Conservation (phyloP, 2,329 filamentous ascomycete species). For the Alternaria triticimaculans region DNA sequence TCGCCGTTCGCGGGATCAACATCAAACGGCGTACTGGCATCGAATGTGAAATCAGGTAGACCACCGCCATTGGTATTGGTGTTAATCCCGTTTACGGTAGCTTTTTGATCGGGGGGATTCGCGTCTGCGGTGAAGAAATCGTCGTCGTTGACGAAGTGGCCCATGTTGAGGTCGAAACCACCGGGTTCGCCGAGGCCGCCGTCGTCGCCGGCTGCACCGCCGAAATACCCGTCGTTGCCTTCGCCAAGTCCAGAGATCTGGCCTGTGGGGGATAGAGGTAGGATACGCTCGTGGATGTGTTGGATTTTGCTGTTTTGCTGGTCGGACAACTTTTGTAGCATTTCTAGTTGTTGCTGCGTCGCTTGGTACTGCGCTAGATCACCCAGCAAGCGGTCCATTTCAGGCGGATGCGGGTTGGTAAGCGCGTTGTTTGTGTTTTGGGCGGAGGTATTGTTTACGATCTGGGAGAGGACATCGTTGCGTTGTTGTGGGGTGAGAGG, state of each 20-base stretch:
- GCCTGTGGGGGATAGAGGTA: constrained; percentile 81
- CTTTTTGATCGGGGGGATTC: not conserved
- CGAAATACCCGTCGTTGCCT: constrained; percentile 39
- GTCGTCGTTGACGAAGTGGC: constrained; percentile 63
- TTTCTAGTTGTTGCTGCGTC: constrained; percentile 77
- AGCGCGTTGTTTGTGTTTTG: constrained; percentile 62
- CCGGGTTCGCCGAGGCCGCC: constrained; percentile 46
- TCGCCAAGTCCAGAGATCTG: constrained; percentile 71
- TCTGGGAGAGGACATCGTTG: constrained; percentile 56
- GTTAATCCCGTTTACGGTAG: constrained; percentile 1
- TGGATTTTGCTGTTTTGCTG: constrained; percentile 80
- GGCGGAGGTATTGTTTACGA: constrained; percentile 54
- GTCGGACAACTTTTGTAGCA: constrained; percentile 77
- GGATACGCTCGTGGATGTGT: constrained; percentile 74
- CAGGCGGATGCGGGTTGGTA: constrained; percentile 60
- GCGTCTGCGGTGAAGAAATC: constrained; percentile 57
- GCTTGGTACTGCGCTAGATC: constrained; percentile 68
- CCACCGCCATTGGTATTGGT: constrained; percentile 10
- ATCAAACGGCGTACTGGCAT: not conserved
- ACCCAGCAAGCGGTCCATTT: constrained; percentile 64
- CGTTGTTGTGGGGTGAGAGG: constrained; percentile 58
- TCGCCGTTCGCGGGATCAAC: constrained; percentile 6
- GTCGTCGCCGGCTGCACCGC: constrained; percentile 38
- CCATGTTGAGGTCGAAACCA: constrained; percentile 59
- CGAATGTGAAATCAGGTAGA: constrained; percentile 10